Evolutionary conservation across 257 asterid species (phyloP), one percentile per base, ranked within the genome.

Genomic region (Gentiana dahurica): DNA sequence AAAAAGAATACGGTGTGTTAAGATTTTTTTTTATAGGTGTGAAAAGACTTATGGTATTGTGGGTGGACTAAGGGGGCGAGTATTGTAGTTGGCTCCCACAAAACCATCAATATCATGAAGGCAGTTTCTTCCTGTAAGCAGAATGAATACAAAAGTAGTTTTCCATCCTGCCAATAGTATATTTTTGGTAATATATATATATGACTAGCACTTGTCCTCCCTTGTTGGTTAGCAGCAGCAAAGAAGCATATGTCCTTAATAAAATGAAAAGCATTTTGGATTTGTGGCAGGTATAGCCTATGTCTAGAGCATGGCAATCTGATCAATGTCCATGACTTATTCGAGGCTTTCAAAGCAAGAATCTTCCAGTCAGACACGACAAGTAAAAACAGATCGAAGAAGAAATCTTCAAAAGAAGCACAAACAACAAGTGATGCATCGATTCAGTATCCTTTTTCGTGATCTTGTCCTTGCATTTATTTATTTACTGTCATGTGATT

Each of bases 271-370:
- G 24, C 0, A 24, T 24, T 24, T 44, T 57, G n/a, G 44, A 67
- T 11, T 60, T 66, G 55, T 69, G 49, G 56, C 60, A 91, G 98
- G 94, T 87, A 88, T 61, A 69, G 81, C 39, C 75, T 92, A 77
- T 86, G 95, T 49, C 94, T 88, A 70, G 99, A 92, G 71, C 95
- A 92, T 45, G 97, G 99, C 1, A 97, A 88, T 64, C 90, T 88
- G 64, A 83, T 92, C 73, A 92, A 92, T 73, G 79, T 92, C 57
- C 95, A 88, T 51, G 94, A 92, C 79, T 85, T 94, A 95, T 85
- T 73, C 67, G 87, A 79, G 65, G 85, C 99, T 39, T 92, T 88
- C 71, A 88, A 73, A 70, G 79, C 87, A 47, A 59, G 77, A 11
- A 68, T 83, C 61, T 65, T 78, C 55, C 68, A n/a, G 4, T 66